These are phyloP conservation scores for Sporisorium exsertum DNA, from an alignment of 1,284 basidiomycete species.

Conservation along the genomic window DNA sequence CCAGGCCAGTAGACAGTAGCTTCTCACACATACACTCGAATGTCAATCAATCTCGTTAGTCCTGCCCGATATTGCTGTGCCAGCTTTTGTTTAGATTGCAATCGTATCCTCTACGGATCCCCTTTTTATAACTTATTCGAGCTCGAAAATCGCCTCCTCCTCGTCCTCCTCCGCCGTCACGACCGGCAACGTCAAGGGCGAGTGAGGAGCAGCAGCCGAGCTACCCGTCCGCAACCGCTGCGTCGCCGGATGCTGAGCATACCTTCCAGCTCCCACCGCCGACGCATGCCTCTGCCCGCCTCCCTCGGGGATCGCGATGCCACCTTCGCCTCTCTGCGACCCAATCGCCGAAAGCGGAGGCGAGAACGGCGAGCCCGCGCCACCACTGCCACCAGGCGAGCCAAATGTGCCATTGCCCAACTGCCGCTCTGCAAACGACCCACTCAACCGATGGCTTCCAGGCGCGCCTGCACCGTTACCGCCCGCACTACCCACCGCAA, in stretches of 20 bases:
- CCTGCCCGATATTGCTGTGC: not conserved
- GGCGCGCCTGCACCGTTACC: not conserved
- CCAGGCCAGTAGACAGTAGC: constrained; percentile 6
- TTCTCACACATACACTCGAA: not conserved
- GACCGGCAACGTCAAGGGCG: constrained; percentile 55
- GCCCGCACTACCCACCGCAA: constrained; percentile 17
- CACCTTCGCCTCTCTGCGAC: constrained; percentile 32
- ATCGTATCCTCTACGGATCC: constrained; percentile 4
- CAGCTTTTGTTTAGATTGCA: not conserved
- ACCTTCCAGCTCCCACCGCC: not conserved
- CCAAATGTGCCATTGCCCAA: constrained; percentile 30
- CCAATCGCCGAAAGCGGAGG: constrained; percentile 39
- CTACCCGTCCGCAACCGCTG: constrained; percentile 37
- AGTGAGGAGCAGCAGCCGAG: constrained; percentile 32
- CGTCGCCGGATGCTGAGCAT: constrained; percentile 41
- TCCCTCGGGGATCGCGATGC: constrained; percentile 36
- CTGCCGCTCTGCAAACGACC: constrained; percentile 33
- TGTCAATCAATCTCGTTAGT: not conserved
- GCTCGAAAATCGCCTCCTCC: constrained; percentile 67
- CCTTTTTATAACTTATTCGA: constrained; percentile 46
- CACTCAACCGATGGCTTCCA: constrained; percentile 14
- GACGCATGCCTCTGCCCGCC: constrained; percentile 19
- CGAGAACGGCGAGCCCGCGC: constrained; percentile 30
- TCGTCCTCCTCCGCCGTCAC: constrained; percentile 57
- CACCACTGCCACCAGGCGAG: constrained; percentile 33